Conservation (phyloP, 2,329 filamentous ascomycete genomes). For the Fusarium stilboides region DNA sequence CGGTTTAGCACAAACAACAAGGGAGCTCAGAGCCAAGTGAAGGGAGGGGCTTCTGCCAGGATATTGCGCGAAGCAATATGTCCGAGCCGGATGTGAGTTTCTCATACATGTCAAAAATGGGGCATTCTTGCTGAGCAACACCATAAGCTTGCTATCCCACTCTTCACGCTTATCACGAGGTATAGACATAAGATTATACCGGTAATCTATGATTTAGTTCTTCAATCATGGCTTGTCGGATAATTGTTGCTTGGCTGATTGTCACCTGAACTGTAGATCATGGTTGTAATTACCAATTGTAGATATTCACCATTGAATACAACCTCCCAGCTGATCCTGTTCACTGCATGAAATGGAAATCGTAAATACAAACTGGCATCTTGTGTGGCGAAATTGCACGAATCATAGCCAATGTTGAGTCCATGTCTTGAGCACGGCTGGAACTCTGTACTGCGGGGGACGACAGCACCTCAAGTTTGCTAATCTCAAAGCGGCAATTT, state of each 20-base stretch:
- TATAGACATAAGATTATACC: no score
- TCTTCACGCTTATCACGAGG: no score
- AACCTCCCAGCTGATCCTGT: not conserved
- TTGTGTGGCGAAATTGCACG: constrained; percentile 8
- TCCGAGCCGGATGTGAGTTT: no score
- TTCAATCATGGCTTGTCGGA: not conserved
- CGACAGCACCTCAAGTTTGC: not conserved
- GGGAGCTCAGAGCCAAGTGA: no score
- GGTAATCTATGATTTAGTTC: no score
- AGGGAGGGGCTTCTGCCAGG: no score
- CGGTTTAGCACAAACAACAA: no score
- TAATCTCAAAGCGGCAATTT: constrained; percentile 28
- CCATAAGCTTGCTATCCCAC: no score
- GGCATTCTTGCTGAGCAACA: no score
- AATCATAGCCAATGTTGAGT: constrained; percentile 3
- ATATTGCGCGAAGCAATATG: no score
- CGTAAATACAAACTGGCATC: not conserved
- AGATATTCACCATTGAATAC: not conserved
- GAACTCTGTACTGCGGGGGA: constrained; percentile 3
- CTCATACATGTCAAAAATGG: no score
- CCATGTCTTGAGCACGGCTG: not conserved
- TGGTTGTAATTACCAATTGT: constrained; percentile 7
- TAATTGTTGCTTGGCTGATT: not conserved
- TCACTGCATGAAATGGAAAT: not conserved
- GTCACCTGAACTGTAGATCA: not conserved